Evolutionary conservation across 2,329 filamentous ascomycete genomes (phyloP).

Genomic region (Aspergillus costaricaensis): DNA sequence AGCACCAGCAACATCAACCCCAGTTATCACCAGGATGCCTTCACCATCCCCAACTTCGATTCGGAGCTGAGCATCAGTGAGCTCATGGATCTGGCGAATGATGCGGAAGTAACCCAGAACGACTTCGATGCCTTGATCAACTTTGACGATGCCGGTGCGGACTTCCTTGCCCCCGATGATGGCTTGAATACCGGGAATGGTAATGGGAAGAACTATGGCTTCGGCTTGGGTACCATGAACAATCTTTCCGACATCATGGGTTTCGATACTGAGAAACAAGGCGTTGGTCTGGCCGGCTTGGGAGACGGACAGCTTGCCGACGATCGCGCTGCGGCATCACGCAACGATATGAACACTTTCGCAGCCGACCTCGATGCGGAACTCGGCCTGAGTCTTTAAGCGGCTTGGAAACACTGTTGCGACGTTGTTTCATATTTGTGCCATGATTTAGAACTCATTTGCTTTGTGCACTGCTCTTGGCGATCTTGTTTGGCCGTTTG

Average conservation of each 20-base stretch:
- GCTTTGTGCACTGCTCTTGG: neutral
- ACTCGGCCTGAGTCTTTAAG: constrained; percentile 22
- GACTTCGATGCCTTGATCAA: constrained; percentile 51
- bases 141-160: constrained; percentile 44
- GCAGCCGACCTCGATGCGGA: constrained; percentile 23
- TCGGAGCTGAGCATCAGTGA: constrained; percentile 42
- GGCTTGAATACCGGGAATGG: constrained; percentile 7
- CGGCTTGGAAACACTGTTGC: neutral
- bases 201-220: constrained; percentile 17
- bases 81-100: constrained; percentile 47
- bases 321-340: constrained; percentile 9
- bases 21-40: constrained; percentile 29
- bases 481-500: neutral
- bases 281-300: constrained; percentile 11
- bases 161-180: constrained; percentile 39
- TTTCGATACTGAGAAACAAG: constrained; percentile 20
- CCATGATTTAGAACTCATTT: neutral
- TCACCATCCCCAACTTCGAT: constrained; percentile 33
- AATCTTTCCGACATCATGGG: constrained; percentile 21
- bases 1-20: constrained; percentile 42
- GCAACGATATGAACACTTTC: constrained; percentile 13
- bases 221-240: constrained; percentile 14
- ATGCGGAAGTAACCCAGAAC: constrained; percentile 47
- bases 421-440: neutral
- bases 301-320: constrained; percentile 3